Evolutionary conservation across 2,329 filamentous ascomycete species (phyloP).

Genomic region (Penicillium occitanis): DNA sequence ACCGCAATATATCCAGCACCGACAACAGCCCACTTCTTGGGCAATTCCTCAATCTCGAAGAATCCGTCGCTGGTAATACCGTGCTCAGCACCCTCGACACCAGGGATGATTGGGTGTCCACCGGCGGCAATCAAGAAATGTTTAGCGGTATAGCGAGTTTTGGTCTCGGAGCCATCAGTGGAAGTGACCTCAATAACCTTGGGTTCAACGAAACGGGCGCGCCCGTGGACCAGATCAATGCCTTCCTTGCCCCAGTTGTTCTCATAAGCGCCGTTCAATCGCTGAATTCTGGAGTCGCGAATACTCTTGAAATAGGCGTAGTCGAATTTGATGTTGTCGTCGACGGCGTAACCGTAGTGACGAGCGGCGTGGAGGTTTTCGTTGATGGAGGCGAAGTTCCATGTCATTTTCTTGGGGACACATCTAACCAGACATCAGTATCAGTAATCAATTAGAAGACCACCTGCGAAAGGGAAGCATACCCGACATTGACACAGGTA

Average conservation of each 20-base stretch:
- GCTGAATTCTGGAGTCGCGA: conserved; percentile 47
- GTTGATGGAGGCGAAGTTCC: conserved; percentile 52
- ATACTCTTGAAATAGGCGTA: conserved; percentile 51
- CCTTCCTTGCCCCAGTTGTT: conserved; percentile 52
- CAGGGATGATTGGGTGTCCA: conserved; percentile 46
- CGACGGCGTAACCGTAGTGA: conserved; percentile 51
- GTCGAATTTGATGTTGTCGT: conserved; percentile 43
- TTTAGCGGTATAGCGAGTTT: conserved; percentile 43
- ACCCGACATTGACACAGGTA: conserved; percentile 57
- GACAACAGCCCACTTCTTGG: conserved; percentile 52
- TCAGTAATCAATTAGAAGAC: background rate
- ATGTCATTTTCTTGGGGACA: conserved; percentile 56
- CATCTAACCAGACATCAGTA: conserved; percentile 37
- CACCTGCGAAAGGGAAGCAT: conserved; percentile 25
- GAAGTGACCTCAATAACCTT: conserved; percentile 48
- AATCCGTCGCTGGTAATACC: conserved; percentile 55
- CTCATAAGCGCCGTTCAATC: conserved; percentile 51
- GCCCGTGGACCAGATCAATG: conserved; percentile 52
- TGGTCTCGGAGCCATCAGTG: conserved; percentile 41
- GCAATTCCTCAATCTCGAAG: conserved; percentile 52
- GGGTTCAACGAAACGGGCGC: conserved; percentile 46
- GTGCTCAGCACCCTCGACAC: conserved; percentile 47
- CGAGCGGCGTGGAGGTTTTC: conserved; percentile 48
- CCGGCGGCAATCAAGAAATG: conserved; percentile 53
- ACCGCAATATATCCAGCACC: conserved; percentile 55